Percentiles rank a stretch among this genome's conserved stretches.
Conservation (phyloP, 352 stramenopile genomes). For the Aphanomyces cochlioides region DNA sequence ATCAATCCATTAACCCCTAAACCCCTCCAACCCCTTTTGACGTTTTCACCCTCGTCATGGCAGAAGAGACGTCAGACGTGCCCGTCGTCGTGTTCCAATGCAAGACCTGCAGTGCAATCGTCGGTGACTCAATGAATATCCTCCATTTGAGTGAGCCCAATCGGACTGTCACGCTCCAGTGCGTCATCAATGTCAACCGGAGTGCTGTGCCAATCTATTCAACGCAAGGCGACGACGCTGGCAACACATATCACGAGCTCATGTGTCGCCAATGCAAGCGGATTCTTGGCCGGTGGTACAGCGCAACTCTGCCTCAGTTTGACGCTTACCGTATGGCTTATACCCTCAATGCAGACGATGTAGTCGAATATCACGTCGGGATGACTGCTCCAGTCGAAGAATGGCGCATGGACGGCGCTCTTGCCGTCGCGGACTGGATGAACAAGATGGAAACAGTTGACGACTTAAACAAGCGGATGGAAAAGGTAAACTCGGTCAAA, state of each 20-base stretch:
- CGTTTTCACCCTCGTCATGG: background rate
- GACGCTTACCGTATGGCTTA: constrained; percentile 65
- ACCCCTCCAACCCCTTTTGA: too few relatives aligned
- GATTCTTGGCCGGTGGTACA: constrained; percentile 69
- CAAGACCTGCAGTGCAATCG: constrained; percentile 74
- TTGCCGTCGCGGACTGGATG: constrained; percentile 39
- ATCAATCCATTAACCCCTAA: too few relatives aligned
- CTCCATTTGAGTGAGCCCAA: constrained; percentile 69
- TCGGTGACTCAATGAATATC: constrained; percentile 80
- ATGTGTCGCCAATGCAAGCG: constrained; percentile 78
- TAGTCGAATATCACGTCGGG: constrained; percentile 77
- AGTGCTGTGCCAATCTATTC: constrained; percentile 51
- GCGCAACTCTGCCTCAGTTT: constrained; percentile 58
- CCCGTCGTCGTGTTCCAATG: constrained; percentile 79
- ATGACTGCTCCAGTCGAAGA: background rate
- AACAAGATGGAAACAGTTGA: background rate
- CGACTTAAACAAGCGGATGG: constrained; percentile 33
- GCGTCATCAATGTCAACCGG: constrained; percentile 58
- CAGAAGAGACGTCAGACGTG: constrained; percentile 45
- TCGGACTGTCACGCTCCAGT: constrained; percentile 68
- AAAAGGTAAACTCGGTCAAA: constrained; percentile 30
- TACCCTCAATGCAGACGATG: constrained; percentile 66
- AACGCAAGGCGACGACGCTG: constrained; percentile 42
- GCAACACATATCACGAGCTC: constrained; percentile 70
- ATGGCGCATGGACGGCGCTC: constrained; percentile 26